These are phyloP conservation scores for Solanum lycopersicoides DNA, from an alignment of 257 asterid genomes.

Conservation along the genomic window DNA sequence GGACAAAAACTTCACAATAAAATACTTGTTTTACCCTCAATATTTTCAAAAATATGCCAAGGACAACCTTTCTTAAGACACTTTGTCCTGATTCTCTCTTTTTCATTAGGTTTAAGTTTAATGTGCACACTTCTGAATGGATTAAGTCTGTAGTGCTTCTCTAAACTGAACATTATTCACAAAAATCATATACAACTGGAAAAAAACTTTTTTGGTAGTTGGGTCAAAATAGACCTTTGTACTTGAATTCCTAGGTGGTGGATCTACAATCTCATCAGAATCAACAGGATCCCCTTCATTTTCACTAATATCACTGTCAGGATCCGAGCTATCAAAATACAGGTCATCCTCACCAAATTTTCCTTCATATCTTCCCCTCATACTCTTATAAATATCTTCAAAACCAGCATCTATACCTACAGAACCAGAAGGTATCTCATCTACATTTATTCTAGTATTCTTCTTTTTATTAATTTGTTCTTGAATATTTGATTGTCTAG, in stretches of 20 bases:
- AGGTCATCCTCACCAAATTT: background rate
- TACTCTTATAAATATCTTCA: background rate
- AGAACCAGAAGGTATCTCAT: background rate
- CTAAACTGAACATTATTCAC: background rate
- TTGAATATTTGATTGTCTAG: background rate
- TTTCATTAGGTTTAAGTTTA: background rate
- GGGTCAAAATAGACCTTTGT: background rate
- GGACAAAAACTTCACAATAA: background rate
- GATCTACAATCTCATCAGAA: background rate
- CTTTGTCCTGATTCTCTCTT: background rate
- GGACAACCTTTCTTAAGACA: background rate
- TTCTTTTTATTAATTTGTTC: background rate
- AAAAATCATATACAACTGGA: background rate
- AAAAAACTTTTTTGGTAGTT: background rate
- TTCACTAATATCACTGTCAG: background rate
- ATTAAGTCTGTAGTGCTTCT: background rate
- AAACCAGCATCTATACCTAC: background rate
- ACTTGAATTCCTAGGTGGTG: background rate
- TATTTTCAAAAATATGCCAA: conserved; percentile 5
- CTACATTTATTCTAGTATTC: background rate
- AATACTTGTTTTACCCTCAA: background rate
- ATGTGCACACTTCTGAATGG: background rate
- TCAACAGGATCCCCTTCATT: background rate
- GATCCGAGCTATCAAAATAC: background rate
- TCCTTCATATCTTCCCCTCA: background rate